These are phyloP conservation scores for Mycena venus DNA, from an alignment of 768 basidiomycete species.

Conservation along the genomic window DNA sequence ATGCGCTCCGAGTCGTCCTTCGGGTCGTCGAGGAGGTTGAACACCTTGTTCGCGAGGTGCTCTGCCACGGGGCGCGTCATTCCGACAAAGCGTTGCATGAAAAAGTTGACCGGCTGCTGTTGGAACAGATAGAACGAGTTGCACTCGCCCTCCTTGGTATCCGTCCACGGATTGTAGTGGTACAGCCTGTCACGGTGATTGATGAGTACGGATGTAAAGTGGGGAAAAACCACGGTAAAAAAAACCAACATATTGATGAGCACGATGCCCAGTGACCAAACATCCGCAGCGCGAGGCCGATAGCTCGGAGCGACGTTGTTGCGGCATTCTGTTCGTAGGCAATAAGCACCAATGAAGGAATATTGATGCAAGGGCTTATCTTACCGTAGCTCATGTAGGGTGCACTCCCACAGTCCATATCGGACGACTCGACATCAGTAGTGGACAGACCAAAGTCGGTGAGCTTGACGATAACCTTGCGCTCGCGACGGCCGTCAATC, in stretches of 20 bases:
- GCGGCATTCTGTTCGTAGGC: slow-evolving; percentile 83
- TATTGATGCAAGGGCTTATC: slow-evolving; percentile 42
- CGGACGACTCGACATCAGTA: slow-evolving; percentile 87
- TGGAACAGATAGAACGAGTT: slow-evolving; percentile 87
- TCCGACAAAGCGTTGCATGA: slow-evolving; percentile 91
- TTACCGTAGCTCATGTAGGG: slow-evolving; percentile 98
- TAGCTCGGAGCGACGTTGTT: slow-evolving; percentile 97
- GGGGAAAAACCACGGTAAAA: not conserved
- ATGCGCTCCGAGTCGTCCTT: slow-evolving; percentile 76
- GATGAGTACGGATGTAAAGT: slow-evolving; percentile 17
- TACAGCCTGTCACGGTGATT: slow-evolving; percentile 76
- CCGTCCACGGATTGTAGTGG: slow-evolving; percentile 98
- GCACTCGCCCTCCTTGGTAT: slow-evolving; percentile 86
- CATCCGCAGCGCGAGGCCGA: slow-evolving; percentile 94
- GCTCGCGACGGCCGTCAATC: slow-evolving; percentile 72
- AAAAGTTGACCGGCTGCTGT: slow-evolving; percentile 84
- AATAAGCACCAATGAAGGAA: slow-evolving; percentile 27
- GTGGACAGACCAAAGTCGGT: slow-evolving; percentile 98
- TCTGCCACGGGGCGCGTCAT: slow-evolving; percentile 91
- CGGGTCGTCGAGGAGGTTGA: slow-evolving; percentile 81
- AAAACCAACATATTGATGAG: slow-evolving; percentile 93
- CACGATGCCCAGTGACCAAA: slow-evolving; percentile 99
- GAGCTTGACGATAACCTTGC: slow-evolving; percentile 95
- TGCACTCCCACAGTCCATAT: slow-evolving; percentile 98
- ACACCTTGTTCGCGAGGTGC: slow-evolving; percentile 87